Evolutionary conservation across 2,329 filamentous ascomycete species (phyloP).

Genomic region (Fusarium metavorans): DNA sequence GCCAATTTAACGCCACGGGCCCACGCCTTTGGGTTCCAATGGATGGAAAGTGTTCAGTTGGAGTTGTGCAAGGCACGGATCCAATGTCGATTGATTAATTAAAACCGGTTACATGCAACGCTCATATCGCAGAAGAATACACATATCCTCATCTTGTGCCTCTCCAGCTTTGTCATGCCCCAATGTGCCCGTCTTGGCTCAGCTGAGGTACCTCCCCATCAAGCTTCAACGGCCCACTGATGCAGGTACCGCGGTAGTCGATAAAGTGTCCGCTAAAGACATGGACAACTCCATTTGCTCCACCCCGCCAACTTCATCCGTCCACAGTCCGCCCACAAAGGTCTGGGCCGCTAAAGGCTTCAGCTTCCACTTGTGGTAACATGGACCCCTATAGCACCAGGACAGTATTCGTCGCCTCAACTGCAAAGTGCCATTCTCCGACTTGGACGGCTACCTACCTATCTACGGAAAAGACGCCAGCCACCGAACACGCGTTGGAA

Average conservation of each 20-base stretch:
- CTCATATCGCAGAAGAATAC: not conserved
- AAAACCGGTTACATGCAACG: not conserved
- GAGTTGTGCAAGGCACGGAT: not conserved
- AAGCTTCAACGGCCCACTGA: constrained; percentile 27
- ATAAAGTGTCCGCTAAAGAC: constrained; percentile 24
- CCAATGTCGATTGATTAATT: not conserved
- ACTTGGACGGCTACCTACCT: not conserved
- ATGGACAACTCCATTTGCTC: constrained; percentile 2
- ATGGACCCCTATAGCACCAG: not conserved
- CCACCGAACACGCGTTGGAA: not conserved
- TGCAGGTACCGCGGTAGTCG: constrained; percentile 35
- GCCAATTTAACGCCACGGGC: constrained; percentile 37
- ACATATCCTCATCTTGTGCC: not conserved
- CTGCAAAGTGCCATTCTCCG: constrained; percentile 8
- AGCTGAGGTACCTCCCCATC: not conserved
- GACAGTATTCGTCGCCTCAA: constrained; percentile 2
- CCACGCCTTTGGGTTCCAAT: constrained; percentile 19
- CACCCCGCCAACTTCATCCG: constrained; percentile 21
- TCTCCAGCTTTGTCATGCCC: not conserved
- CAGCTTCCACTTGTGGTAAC: constrained; percentile 7
- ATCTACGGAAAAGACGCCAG: not conserved
- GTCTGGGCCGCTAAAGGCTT: constrained; percentile 2
- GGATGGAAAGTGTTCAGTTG: not conserved
- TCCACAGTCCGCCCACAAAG: not conserved
- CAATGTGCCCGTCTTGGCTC: not conserved